These are phyloP conservation scores for Syzygium aromaticum DNA, from an alignment of 345 rosid species.

Conservation along the genomic window DNA sequence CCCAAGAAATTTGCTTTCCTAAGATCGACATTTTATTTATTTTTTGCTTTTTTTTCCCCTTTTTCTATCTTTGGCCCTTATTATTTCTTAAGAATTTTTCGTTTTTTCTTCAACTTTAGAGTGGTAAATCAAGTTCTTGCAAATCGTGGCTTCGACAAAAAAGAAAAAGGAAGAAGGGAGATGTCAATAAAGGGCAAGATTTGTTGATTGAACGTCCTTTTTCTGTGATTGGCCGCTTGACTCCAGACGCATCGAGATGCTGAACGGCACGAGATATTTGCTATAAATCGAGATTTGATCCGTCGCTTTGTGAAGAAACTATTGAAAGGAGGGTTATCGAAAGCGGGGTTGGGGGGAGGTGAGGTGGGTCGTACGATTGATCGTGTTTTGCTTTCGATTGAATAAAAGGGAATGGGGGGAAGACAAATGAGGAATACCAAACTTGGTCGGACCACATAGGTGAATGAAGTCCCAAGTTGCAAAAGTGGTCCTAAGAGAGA, in stretches of 20 bases:
- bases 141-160: neutral
- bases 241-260: neutral
- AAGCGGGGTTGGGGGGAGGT: neutral
- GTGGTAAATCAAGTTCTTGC: neutral
- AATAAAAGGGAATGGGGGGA: neutral
- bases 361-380: neutral
- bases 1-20: neutral
- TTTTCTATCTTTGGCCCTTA: neutral
- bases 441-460: neutral
- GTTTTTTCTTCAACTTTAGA: neutral
- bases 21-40: neutral
- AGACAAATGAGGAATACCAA: neutral
- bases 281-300: neutral
- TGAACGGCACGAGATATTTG: neutral
- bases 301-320: neutral
- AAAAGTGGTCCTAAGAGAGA: neutral
- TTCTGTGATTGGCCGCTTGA: neutral
- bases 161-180: neutral
- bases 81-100: neutral
- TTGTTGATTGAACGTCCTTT: neutral
- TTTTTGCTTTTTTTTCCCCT: fast-evolving
- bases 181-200: neutral
- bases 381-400: neutral
- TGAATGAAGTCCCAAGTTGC: neutral
- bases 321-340: neutral